A percentile compares a stretch with the other conserved stretches of the same genome.
phyloP scores from a whole-genome alignment of 2,329 filamentous ascomycete genomes.

The Exophiala mesophila region DNA sequence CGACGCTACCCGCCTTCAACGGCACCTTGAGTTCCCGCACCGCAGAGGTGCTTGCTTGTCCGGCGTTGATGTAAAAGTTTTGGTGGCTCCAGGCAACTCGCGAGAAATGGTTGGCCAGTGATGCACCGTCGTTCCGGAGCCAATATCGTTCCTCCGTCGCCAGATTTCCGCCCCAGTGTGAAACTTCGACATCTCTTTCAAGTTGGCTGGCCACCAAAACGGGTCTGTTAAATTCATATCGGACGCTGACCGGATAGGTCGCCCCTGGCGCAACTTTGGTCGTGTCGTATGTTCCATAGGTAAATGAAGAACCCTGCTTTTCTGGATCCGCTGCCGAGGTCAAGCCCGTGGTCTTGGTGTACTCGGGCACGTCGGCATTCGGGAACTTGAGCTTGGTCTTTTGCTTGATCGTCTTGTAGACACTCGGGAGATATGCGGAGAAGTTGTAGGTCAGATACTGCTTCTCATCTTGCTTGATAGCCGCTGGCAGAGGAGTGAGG shows the following conservation, averaged over 20 bases:
- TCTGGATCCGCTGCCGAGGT: conserved; percentile 62
- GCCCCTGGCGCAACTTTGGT: conserved; percentile 69
- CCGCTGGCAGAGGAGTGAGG: conserved; percentile 72
- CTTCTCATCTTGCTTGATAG: conserved; percentile 76
- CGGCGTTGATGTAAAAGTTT: conserved; percentile 54
- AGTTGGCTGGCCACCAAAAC: conserved; percentile 72
- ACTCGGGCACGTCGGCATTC: conserved; percentile 73
- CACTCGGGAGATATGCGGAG: conserved; percentile 76
- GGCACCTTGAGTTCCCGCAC: conserved; percentile 78
- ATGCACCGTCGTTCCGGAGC: conserved; percentile 79
- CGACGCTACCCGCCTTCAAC: conserved; percentile 70
- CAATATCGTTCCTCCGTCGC: conserved; percentile 93
- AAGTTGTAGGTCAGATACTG: conserved; percentile 85
- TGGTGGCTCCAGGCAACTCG: conserved; percentile 70
- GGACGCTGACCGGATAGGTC: conserved; percentile 65
- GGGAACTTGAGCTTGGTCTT: conserved; percentile 95
- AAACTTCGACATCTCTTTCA: conserved; percentile 89
- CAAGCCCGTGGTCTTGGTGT: conserved; percentile 63
- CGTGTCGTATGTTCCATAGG: conserved; percentile 79
- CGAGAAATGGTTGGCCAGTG: conserved; percentile 67
- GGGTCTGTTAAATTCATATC: conserved; percentile 94
- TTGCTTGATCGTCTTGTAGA: conserved; percentile 83
- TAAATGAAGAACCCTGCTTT: conserved; percentile 79
- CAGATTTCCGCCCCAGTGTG: conserved; percentile 95
- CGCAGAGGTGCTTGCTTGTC: conserved; percentile 66